Evolutionary conservation across 164 flowering plant genomes (phyloP).

Genomic region (Brasenia schreberi): DNA sequence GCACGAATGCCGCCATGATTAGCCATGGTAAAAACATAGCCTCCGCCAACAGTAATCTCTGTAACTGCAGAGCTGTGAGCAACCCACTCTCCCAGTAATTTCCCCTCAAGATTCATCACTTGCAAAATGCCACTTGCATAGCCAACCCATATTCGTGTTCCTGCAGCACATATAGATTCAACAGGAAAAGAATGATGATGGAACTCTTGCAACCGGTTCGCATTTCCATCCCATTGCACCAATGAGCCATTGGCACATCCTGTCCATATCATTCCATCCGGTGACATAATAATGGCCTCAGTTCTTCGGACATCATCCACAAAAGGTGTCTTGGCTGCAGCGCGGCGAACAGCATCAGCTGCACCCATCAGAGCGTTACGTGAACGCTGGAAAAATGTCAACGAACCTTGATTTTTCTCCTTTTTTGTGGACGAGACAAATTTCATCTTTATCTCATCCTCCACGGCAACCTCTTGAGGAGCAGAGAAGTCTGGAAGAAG

Average conservation of each 20-base stretch:
- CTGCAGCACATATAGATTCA: conserved; percentile 68
- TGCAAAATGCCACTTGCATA: conserved; percentile 71
- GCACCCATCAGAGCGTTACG: conserved; percentile 98
- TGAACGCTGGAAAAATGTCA: conserved; percentile 70
- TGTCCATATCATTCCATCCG: conserved; percentile 82
- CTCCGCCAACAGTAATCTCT: conserved; percentile 54
- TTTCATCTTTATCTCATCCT: conserved; percentile 73
- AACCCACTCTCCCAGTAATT: conserved; percentile 71
- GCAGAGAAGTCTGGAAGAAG: conserved; percentile 50
- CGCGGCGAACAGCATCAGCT: conserved; percentile 96
- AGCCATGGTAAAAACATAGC: conserved; percentile 69
- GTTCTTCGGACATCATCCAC: conserved; percentile 64
- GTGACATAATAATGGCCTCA: conserved; percentile 49
- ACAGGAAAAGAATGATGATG: conserved; percentile 47
- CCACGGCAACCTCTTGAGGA: conserved; percentile 34
- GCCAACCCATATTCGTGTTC: conserved; percentile 75
- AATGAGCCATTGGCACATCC: conserved; percentile 80
- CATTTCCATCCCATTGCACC: conserved; percentile 93
- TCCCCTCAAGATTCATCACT: conserved; percentile 74
- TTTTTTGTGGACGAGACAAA: conserved; percentile 57
- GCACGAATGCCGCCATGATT: conserved; percentile 97
- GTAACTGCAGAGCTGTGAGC: conserved; percentile 75
- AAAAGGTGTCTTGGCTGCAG: conserved; percentile 60
- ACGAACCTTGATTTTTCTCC: conserved; percentile 53
- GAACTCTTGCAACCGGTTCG: conserved; percentile 64